Base-by-base conservation (phyloP, 208 protist genomes). In the Acanthamoeba sp. region DNA sequence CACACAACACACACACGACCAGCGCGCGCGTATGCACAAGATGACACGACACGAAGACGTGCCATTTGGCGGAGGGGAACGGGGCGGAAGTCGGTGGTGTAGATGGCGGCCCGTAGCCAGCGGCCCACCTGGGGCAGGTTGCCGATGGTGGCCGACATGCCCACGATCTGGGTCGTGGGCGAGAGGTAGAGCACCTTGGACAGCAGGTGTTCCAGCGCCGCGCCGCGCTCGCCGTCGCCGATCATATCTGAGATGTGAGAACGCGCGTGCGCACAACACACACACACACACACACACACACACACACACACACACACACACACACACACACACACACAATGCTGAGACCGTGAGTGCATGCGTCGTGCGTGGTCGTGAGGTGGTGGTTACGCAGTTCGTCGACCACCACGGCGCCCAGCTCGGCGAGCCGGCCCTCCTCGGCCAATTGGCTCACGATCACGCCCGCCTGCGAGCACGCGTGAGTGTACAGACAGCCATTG, bases 361-460 rank as follows among this genome's bases (percentile, higher is more conserved):
- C n/a, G n/a, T n/a, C n/a, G n/a, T n/a, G n/a, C n/a, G n/a, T n/a
- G n/a, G n/a, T n/a, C n/a, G n/a, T n/a, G n/a, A n/a, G n/a, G n/a
- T n/a, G n/a, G n/a, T n/a, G n/a, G n/a, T 20, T 78, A 78, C 66
- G 97, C 22, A 98, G 24, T 55, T 98, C 97, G 94, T 98, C 97
- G 3, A 98, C 64, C 1, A 98, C 97, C 3, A 98, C 91, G 27
- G 93, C 55, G 18, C 97, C 95, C 32, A 98, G 71, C 36, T 97
- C 95, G 4, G 57, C 5, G 22, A 97, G n/a, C 22, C 42, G 27
- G 27, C 95, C 69, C 6, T 97, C 93, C 10, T 95, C 96, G 24
- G 97, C 92, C 48, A 98, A 1, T 12, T 91, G 64, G 69, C 97
- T 97, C 4, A 97, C 34, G 7, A 98, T 32, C 2, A 66, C 76